phyloP scores from a whole-genome alignment of 2,329 filamentous ascomycete species.

The Penicillium sp. region DNA sequence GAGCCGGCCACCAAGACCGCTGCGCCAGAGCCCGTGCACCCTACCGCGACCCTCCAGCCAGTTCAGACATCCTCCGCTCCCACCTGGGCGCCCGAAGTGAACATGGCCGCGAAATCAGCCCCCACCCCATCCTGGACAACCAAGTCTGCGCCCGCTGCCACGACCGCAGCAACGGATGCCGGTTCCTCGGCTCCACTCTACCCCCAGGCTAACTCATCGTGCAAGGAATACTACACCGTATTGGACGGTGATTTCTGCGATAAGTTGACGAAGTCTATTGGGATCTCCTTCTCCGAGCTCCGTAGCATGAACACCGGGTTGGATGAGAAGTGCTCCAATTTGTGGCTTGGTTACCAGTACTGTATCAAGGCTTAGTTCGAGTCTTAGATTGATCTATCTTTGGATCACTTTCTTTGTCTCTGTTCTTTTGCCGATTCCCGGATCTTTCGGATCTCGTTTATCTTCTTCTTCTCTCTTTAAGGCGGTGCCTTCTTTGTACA shows the following conservation, averaged over 20 bases:
- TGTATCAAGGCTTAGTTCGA: constrained; percentile 23
- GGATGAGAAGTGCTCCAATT: constrained; percentile 28
- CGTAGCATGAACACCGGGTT: constrained; percentile 29
- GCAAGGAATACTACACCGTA: constrained; percentile 24
- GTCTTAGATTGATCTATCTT: background rate
- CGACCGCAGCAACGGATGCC: constrained; percentile 2
- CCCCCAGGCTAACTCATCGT: constrained; percentile 23
- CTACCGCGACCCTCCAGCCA: constrained; percentile 16
- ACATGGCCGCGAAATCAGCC: background rate
- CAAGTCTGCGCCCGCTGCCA: constrained; percentile 5
- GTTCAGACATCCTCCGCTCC: background rate
- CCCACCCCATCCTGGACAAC: constrained; percentile 8
- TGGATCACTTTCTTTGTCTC: constrained; percentile 1
- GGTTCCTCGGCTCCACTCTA: constrained; percentile 18
- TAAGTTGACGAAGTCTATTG: constrained; percentile 19
- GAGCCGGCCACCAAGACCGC: constrained; percentile 7
- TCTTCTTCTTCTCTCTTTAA: constrained; percentile 5
- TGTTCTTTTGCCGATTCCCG: constrained; percentile 1
- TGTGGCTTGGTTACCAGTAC: constrained; percentile 33
- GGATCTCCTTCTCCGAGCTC: constrained; percentile 22
- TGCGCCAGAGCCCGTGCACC: background rate
- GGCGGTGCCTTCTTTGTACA: constrained; percentile 12
- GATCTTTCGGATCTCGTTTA: constrained; percentile 1
- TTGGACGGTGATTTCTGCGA: constrained; percentile 26
- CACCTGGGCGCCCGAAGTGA: background rate